A percentile compares a stretch with the other conserved stretches of the same genome.
phyloP scores from a whole-genome alignment of 1,284 basidiomycete species.

The Ceratorhiza oryzae-sativae region DNA sequence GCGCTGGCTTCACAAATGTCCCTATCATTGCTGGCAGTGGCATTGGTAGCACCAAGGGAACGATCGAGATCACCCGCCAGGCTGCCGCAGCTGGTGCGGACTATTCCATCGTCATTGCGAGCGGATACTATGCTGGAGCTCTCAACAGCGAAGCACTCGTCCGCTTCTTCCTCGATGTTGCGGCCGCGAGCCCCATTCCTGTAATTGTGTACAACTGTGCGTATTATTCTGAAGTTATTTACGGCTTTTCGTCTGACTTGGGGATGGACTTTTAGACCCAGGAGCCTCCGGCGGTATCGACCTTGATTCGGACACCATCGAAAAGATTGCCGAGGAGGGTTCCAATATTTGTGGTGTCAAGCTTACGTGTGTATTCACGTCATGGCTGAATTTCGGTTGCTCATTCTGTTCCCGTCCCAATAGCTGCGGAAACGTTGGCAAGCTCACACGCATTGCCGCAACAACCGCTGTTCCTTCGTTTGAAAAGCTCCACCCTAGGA shows the following conservation, averaged over 20 bases:
- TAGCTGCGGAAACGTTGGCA: constrained; percentile 89
- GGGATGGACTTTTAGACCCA: constrained; percentile 61
- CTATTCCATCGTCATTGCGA: constrained; percentile 81
- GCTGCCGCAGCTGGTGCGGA: constrained; percentile 85
- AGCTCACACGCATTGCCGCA: constrained; percentile 82
- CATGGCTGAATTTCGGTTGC: background rate
- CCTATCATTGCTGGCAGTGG: constrained; percentile 87
- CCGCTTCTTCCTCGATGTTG: constrained; percentile 78
- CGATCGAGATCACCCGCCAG: constrained; percentile 72
- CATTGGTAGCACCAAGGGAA: constrained; percentile 80
- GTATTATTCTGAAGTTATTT: constrained; percentile 46
- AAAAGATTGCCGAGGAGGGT: constrained; percentile 74
- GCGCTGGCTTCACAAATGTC: constrained; percentile 62
- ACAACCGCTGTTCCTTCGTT: constrained; percentile 69
- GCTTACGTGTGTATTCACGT: constrained; percentile 67
- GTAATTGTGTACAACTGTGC: constrained; percentile 91
- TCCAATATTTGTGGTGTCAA: constrained; percentile 85
- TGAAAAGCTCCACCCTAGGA: constrained; percentile 66
- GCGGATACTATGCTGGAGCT: constrained; percentile 85
- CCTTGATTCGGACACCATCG: constrained; percentile 84
- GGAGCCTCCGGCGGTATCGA: constrained; percentile 85
- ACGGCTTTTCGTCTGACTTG: constrained; percentile 42
- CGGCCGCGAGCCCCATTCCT: constrained; percentile 80
- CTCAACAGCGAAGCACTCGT: constrained; percentile 76
- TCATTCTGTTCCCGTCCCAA: background rate